Percentiles rank a stretch among this genome's conserved stretches.
Evolutionary conservation across 768 basidiomycete genomes (phyloP).

Genomic region (Pisolithus sp.): DNA sequence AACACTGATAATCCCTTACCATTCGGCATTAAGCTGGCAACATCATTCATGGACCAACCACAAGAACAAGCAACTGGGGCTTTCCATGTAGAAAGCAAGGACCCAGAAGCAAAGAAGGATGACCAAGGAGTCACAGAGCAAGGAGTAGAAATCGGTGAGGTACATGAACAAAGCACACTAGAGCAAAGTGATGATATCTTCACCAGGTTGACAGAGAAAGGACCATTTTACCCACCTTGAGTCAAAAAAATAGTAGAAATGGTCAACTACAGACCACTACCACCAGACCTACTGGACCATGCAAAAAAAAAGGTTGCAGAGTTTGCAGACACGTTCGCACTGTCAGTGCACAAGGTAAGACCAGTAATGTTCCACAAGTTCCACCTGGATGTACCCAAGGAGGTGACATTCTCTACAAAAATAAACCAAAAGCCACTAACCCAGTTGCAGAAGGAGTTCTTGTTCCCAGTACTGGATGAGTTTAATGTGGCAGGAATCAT

Average conservation of each 20-base stretch:
- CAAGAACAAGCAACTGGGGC: too few relatives aligned
- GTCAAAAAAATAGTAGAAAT: conserved; percentile 11
- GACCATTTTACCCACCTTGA: conserved; percentile 13
- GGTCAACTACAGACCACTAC: conserved; percentile 23
- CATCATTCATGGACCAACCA: too few relatives aligned
- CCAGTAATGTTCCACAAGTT: conserved; percentile 28
- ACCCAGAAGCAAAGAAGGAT: not conserved
- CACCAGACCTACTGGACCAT: conserved; percentile 12
- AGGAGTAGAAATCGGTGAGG: not conserved
- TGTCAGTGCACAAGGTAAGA: conserved; percentile 19
- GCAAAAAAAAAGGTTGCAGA: conserved; percentile 19
- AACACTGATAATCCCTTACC: too few relatives aligned
- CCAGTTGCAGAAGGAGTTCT: conserved; percentile 25
- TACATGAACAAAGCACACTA: not conserved
- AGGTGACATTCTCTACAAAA: conserved; percentile 25
- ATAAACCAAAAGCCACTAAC: conserved; percentile 28
- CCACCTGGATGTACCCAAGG: conserved; percentile 26
- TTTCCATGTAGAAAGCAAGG: too few relatives aligned
- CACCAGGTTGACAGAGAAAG: conserved; percentile 6
- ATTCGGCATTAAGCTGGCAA: too few relatives aligned
- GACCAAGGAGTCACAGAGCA: not conserved
- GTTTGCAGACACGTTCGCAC: conserved; percentile 33
- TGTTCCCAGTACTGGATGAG: conserved; percentile 27
- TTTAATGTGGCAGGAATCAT: conserved; percentile 30
- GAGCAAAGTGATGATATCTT: not conserved